Evolutionary conservation across 2,329 filamentous ascomycete species (phyloP).

Genomic region (Ophiostoma sp.): DNA sequence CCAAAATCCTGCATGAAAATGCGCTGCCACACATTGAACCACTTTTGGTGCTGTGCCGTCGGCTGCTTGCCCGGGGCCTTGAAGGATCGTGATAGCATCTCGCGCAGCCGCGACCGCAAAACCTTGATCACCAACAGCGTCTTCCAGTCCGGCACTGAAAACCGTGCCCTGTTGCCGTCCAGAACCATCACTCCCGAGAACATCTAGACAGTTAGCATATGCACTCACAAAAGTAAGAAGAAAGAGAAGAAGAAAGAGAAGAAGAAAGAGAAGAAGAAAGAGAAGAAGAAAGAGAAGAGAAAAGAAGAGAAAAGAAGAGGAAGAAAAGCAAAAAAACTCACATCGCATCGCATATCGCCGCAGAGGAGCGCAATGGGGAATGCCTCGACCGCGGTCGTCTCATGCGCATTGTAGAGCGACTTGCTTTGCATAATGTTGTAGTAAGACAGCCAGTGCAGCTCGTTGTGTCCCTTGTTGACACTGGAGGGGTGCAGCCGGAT

Average conservation of each 20-base stretch:
- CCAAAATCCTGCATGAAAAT: constrained; percentile 55
- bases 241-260: background rate
- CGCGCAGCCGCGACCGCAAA: constrained; percentile 65
- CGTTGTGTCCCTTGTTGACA: constrained; percentile 69
- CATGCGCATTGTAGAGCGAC: constrained; percentile 84
- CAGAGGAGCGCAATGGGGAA: constrained; percentile 80
- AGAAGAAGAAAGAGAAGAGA: background rate
- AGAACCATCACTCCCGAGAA: constrained; percentile 81
- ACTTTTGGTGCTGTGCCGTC: constrained; percentile 63
- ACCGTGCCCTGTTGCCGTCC: constrained; percentile 80
- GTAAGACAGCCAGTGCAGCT: constrained; percentile 80
- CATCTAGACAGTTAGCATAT: constrained; percentile 41
- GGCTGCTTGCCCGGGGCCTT: constrained; percentile 58
- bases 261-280: background rate
- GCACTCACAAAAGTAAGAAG: background rate
- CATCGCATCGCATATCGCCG: constrained; percentile 78
- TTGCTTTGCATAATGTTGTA: constrained; percentile 96
- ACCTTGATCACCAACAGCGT: constrained; percentile 83
- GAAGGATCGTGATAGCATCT: constrained; percentile 67
- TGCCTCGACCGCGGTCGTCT: constrained; percentile 74
- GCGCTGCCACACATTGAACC: constrained; percentile 68
- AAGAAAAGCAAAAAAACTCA: background rate
- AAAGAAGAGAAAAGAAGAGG: background rate
- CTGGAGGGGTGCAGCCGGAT: constrained; percentile 84
- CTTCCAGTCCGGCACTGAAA: constrained; percentile 83